Conservation (phyloP, 768 basidiomycete species). For the Macrolepiota albuminosa region DNA sequence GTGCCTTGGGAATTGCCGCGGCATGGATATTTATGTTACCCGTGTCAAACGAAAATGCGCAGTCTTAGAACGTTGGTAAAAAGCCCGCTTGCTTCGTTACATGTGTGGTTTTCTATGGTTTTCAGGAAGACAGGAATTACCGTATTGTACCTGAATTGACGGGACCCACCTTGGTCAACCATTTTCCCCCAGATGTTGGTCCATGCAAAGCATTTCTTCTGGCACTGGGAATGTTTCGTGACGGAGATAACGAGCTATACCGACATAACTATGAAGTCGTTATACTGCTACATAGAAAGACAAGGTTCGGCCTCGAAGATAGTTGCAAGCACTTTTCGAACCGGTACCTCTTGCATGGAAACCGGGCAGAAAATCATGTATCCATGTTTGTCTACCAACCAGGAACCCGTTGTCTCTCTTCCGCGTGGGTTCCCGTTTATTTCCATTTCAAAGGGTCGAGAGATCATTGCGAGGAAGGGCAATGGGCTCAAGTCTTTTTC, state of each 20-base stretch:
- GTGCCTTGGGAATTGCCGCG: neutral
- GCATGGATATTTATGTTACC: neutral
- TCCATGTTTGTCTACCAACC: slow-evolving; percentile 9
- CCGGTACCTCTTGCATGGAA: neutral
- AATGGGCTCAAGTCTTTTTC: neutral
- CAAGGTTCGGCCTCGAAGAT: neutral
- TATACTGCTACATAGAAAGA: neutral
- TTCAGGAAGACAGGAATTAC: neutral
- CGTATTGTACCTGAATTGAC: neutral
- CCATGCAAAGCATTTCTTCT: neutral
- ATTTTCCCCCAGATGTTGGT: neutral
- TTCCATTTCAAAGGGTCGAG: slow-evolving; percentile 3
- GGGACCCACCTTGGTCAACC: neutral
- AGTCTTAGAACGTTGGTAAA: too few species aligned
- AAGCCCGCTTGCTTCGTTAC: neutral
- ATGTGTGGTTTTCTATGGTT: neutral
- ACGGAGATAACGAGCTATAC: neutral
- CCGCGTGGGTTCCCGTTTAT: neutral
- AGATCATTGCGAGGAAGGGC: neutral
- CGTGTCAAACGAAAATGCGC: neutral
- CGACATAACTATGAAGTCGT: neutral
- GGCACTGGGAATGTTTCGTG: neutral
- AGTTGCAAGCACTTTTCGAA: neutral
- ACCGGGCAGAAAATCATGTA: slow-evolving; percentile 9
- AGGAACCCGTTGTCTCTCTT: slow-evolving; percentile 7